These are phyloP conservation scores for Pseudonitzschia multiseries DNA, from an alignment of 108 stramenopile genomes.

Conservation along the genomic window DNA sequence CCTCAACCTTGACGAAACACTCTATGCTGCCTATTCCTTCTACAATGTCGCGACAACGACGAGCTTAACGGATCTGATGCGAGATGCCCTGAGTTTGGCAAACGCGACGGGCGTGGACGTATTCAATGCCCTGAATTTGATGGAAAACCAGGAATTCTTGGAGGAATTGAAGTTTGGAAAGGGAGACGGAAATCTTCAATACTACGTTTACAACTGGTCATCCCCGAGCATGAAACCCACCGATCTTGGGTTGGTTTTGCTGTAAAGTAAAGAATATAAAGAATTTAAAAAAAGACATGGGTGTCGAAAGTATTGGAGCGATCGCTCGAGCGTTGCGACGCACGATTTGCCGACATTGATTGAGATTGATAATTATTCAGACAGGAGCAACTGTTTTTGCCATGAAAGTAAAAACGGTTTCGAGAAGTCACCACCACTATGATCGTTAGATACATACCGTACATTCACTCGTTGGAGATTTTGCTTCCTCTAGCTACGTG, in stretches of 20 bases:
- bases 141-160: conserved; percentile 94
- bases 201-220: conserved; percentile 99
- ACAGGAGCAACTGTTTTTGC: too few species aligned
- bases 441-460: too few species aligned
- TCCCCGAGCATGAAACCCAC: conserved; percentile 77
- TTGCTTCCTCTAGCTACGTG: too few species aligned
- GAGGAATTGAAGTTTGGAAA: conserved; percentile 94
- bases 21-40: conserved; percentile 95
- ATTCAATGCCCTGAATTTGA: conserved; percentile 97
- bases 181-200: conserved; percentile 98
- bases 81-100: conserved; percentile 92
- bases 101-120: conserved; percentile 83
- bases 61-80: conserved; percentile 85
- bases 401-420: too few species aligned
- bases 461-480: too few species aligned
- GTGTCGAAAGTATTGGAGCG: too few species aligned
- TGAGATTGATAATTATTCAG: too few species aligned
- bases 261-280: conserved; percentile 44
- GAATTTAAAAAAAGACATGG: neutral
- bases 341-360: too few species aligned
- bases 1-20: conserved; percentile 73
- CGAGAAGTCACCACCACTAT: too few species aligned
- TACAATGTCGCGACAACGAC: conserved; percentile 97
- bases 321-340: too few species aligned
- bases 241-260: conserved; percentile 94